Percentiles rank a stretch among this genome's conserved stretches.
These are phyloP conservation scores for Geotrichum cucujoidarum DNA, from an alignment of 1,139 yeast genomes.

Conservation along the genomic window DNA sequence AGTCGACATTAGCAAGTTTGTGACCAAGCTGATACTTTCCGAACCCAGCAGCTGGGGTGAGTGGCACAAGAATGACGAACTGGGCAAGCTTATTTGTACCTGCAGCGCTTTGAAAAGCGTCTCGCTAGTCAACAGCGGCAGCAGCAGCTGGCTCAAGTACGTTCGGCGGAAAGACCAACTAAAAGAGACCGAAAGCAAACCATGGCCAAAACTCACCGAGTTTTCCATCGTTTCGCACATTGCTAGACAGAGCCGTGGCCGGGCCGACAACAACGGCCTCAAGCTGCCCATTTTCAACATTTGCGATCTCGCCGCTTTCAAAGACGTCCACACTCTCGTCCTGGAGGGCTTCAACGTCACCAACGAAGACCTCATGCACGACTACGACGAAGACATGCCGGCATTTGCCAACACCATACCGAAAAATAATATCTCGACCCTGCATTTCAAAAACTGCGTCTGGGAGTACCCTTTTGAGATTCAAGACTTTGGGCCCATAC, in stretches of 20 bases:
- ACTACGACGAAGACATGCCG: conserved; percentile 2
- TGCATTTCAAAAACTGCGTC: conserved; percentile 24
- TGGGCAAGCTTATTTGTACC: conserved; percentile 20
- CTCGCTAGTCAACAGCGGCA: conserved; percentile 23
- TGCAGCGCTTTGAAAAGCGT: conserved; percentile 21
- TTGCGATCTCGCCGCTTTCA: conserved; percentile 20
- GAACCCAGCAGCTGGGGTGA: conserved; percentile 28
- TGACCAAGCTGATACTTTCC: conserved; percentile 19
- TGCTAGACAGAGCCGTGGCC: conserved; percentile 13
- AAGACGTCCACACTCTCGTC: conserved; percentile 16
- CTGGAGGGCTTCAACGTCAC: conserved; percentile 24
- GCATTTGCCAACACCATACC: background rate
- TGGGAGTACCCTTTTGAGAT: conserved; percentile 29
- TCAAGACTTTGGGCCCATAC: conserved; percentile 25
- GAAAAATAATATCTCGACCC: conserved; percentile 1
- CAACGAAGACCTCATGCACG: conserved; percentile 20
- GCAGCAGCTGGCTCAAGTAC: conserved; percentile 28
- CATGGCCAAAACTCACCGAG: background rate
- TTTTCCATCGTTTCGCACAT: conserved; percentile 14
- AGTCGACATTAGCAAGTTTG: conserved; percentile 15
- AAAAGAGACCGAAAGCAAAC: background rate
- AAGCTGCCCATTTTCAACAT: conserved; percentile 21
- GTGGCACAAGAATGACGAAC: conserved; percentile 26
- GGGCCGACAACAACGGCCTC: conserved; percentile 16
- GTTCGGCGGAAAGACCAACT: conserved; percentile 1